These are phyloP conservation scores for Pythium aquatile DNA, from an alignment of 352 stramenopile genomes.

Conservation along the genomic window DNA sequence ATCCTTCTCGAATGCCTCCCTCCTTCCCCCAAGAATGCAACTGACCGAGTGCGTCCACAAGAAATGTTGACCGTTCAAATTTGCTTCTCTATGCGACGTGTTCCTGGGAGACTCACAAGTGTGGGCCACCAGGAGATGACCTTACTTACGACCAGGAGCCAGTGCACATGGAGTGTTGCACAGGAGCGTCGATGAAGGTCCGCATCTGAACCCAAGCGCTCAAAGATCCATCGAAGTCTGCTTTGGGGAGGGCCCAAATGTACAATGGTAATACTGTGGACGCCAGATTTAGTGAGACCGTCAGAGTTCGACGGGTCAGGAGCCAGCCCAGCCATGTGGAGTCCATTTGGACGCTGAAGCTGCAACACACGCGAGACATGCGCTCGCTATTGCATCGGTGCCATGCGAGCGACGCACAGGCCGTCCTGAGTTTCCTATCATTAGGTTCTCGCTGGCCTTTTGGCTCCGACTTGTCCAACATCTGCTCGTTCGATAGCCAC, in stretches of 20 bases:
- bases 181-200: background rate
- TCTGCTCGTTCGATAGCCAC: slow-evolving; percentile 18
- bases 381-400: background rate
- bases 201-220: background rate
- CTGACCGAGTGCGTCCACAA: slow-evolving; percentile 9
- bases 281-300: background rate
- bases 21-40: slow-evolving; percentile 15
- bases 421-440: background rate
- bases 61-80: background rate
- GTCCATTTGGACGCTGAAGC: background rate
- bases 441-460: background rate
- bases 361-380: slow-evolving; percentile 10
- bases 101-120: background rate
- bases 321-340: slow-evolving; percentile 3
- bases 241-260: background rate
- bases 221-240: background rate
- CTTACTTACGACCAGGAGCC: background rate
- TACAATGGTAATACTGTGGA: background rate
- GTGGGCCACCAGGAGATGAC: slow-evolving; percentile 1
- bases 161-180: background rate
- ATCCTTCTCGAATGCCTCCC: slow-evolving; percentile 27
- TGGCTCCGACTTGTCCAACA: background rate
- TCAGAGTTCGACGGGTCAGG: background rate
- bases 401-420: background rate
- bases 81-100: background rate